Evolutionary conservation across 2,329 filamentous ascomycete genomes (phyloP), one percentile per base, ranked within the genome.

Genomic region (Colletotrichum magnum): DNA sequence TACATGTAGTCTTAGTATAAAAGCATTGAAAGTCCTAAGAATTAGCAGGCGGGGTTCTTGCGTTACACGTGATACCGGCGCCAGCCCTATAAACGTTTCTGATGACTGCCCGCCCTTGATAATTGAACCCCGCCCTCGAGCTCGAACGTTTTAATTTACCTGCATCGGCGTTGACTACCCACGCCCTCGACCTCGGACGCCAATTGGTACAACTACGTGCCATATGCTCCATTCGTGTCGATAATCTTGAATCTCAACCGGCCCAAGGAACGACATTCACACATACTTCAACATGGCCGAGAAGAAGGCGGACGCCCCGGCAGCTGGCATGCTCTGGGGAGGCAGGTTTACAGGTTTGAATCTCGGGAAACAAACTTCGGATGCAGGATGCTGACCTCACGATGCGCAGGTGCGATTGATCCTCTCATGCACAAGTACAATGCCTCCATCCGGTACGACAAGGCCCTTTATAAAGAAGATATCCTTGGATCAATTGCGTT

Each of bases 361-460:
- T 72, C 61, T 51, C 28, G 9, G 51, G 41, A 51, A 21, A 57
- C 6, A 67, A 63, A 41, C 50, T 63, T 57, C 50, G 15, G 12
- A 64, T 39, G 6, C 15, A 26, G 7, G 51, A 51, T 63, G 56
- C 59, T 63, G 52, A 63, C 59, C 50, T 63, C 52, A 48, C 24
- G 39, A 15, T 47, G 51, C 59, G 50, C 41, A 63, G 59, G 59
- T 63, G 58, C 28, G 28, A 69, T 74, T 45, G 60, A 73, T 64
- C 64, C 67, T 58, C 65, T 74, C 39, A 74, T 74, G 72, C 56
- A 64, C 26, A 61, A 73, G 59, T 92, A 92, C 84, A 92, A 92
- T 78, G 86, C 89, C 71, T 90, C 88, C n/a, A 86, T 92, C 65
- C 87, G 86, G 74, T 91, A 90, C 77, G 90, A 92, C 78, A 87